Base-by-base conservation (phyloP, 306 rosid species). In the Sesbania bispinosa region DNA sequence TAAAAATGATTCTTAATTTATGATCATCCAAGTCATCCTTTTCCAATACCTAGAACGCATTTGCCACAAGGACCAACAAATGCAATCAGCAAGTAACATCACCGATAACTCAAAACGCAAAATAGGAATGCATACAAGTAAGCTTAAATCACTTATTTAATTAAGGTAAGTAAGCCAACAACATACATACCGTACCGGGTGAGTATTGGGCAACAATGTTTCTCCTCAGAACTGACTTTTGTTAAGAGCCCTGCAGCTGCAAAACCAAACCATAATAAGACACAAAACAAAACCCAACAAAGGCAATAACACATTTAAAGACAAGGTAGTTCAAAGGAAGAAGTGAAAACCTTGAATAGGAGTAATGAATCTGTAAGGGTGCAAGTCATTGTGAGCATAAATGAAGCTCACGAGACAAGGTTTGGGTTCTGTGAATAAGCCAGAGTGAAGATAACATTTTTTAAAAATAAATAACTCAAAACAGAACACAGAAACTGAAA, bases 221-320 rank as follows among this genome's bases (percentile, higher is more conserved):
- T 47, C 46, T 87, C 36, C 45, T 78, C 27, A 79, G 76, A 79
- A 75, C 45, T 53, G 86, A 85, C 58, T 71, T 90, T 15, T 78
- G 89, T 33, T 59, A 78, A 71, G 88, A 81, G 57, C 83, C 86
- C 98, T 84, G 83, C n/a, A n/a, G n/a, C n/a, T n/a, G n/a, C 69
- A 63, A 80, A 65, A 66, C 71, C 62, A 74, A 77, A 57, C 38
- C 77, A 77, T 53, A 50, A 46, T 0, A 23, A 10, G 39, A 7
- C 67, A 3, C n/a, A n/a, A n/a, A n/a, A n/a, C n/a, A n/a, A n/a
- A n/a, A n/a, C n/a, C n/a, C 13, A 41, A 48, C 41, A n/a, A 74
- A 16, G n/a, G n/a, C 10, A 73, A 54, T 26, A 11, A 13, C 21
- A 48, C 24, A 20, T 27, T 24, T 1, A 1, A 64, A 32, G 14